Evolutionary conservation across 371 early-diverging fungal genomes (phyloP), one percentile per base, ranked within the genome.

Genomic region (Zancudomyces culisetae): DNA sequence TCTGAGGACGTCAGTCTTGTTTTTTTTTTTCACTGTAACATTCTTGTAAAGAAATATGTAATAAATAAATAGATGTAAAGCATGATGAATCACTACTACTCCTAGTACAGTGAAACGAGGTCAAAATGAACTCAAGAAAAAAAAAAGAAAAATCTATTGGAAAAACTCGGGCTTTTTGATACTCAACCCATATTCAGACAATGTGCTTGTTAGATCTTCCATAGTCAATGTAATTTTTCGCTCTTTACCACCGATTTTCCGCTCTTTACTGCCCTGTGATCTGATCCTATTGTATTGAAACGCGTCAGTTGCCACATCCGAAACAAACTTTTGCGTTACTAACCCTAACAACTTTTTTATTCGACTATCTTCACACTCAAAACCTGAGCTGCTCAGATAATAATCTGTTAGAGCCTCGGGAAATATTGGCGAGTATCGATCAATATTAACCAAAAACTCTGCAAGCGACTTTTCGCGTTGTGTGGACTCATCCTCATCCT

Each of bases 361-460:
- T 56, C 92, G 71, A 27, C 82, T 71, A 68, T 96, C 94, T 35
- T 81, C 81, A 58, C 88, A 90, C 43, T 87, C 82, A 53, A 98
- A 86, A 2, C 99, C 99, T 2, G 93, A 80, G 60, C 85, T 76
- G 39, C 83, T 77, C 42, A 98, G 68, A 61, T 91, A 93, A 65
- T 95, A 88, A 60, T 98, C 98, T 22, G 91, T 87, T 12, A 97
- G 87, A 28, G 85, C 84, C 60, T 98, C 99, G 30, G 99, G 99
- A 60, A 98, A 87, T 57, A 91, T 77, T 0, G 95, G 93, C 30
- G 81, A 72, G 52, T 83, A 89, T 48, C 78, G 77, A 57, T 94
- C 90, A 86, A 92, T 87, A 62, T 83, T 71, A 45, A 80, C 68
- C 26, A 90, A 63, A 49, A 90, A 78, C 62, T 90, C 90, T 21